Conservation (phyloP, 1,139 yeast species). For the Eremothecium sinecaudum region DNA sequence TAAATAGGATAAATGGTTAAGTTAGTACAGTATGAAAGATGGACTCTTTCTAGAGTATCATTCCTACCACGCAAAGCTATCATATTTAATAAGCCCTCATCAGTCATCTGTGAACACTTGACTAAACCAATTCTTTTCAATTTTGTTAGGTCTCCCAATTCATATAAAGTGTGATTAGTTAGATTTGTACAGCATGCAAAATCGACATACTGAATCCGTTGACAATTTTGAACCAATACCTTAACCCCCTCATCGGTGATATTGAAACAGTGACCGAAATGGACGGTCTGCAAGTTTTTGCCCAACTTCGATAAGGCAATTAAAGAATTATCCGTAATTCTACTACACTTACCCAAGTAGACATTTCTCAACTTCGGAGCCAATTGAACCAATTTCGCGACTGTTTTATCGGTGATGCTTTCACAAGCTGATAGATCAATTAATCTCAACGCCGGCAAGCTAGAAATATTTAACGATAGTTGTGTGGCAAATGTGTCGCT, state of each 20-base stretch:
- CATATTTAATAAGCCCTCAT: slow-evolving; percentile 71
- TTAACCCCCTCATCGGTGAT: slow-evolving; percentile 86
- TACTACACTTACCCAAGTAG: slow-evolving; percentile 80
- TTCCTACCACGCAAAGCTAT: slow-evolving; percentile 63
- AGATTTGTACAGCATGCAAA: slow-evolving; percentile 89
- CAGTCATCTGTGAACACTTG: slow-evolving; percentile 82
- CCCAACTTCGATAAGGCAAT: slow-evolving; percentile 66
- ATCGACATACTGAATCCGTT: slow-evolving; percentile 83
- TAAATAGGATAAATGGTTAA: slow-evolving; percentile 65
- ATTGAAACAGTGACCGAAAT: slow-evolving; percentile 86
- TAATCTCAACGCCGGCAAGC: slow-evolving; percentile 53
- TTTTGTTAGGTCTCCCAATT: slow-evolving; percentile 67
- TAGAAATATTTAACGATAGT: slow-evolving; percentile 19
- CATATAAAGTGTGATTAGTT: slow-evolving; percentile 75
- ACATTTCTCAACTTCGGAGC: slow-evolving; percentile 87
- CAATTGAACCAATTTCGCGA: slow-evolving; percentile 57
- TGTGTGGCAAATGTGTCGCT: slow-evolving; percentile 42
- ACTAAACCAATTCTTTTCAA: slow-evolving; percentile 88
- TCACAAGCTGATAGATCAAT: slow-evolving; percentile 81
- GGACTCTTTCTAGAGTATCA: slow-evolving; percentile 82
- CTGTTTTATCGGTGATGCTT: slow-evolving; percentile 69
- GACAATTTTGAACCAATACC: slow-evolving; percentile 66
- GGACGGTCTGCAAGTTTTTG: slow-evolving; percentile 77
- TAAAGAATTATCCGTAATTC: slow-evolving; percentile 75
- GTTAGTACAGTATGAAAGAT: slow-evolving; percentile 81